phyloP scores from a whole-genome alignment of 192 early-diverging fungal species.

The Gorgonomyces haynaldii region DNA sequence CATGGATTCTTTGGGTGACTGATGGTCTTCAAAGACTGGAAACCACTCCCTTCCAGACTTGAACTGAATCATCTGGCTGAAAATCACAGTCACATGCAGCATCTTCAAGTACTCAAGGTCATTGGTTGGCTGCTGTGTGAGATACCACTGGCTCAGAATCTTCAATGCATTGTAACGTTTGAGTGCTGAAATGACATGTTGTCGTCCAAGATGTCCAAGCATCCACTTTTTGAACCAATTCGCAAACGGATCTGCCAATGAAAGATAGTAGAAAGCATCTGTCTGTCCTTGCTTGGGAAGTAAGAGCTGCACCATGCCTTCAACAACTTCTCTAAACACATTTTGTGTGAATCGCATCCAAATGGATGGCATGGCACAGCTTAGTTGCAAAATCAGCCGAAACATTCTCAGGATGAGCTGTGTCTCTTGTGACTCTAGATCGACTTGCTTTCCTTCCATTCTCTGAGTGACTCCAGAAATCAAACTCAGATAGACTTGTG shows the following conservation, averaged over 20 bases:
- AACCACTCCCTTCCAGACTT: constrained; percentile 23
- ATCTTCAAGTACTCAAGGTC: constrained; percentile 39
- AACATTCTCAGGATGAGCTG: not conserved
- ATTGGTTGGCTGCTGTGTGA: constrained; percentile 7
- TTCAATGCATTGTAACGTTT: constrained; percentile 11
- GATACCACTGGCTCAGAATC: constrained; percentile 15
- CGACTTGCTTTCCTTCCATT: not conserved
- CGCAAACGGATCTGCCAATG: constrained; percentile 25
- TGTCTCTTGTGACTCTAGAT: not conserved
- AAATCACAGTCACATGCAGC: constrained; percentile 24
- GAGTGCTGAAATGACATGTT: constrained; percentile 20
- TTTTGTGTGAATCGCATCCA: constrained; percentile 39
- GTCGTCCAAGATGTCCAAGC: constrained; percentile 25
- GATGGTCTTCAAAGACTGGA: too few species aligned
- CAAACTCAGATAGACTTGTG: constrained; percentile 34
- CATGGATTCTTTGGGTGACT: too few species aligned
- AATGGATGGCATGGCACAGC: constrained; percentile 21
- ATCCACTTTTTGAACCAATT: constrained; percentile 46
- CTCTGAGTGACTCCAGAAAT: too few species aligned
- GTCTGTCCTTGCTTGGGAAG: constrained; percentile 3
- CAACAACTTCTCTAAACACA: constrained; percentile 28
- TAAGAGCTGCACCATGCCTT: constrained; percentile 23
- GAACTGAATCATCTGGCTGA: constrained; percentile 21
- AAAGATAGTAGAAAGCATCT: constrained; percentile 28
- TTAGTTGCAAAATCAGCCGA: not conserved